Conservation (phyloP, 1,284 basidiomycete genomes). For the Apiotrichum domesticum region DNA sequence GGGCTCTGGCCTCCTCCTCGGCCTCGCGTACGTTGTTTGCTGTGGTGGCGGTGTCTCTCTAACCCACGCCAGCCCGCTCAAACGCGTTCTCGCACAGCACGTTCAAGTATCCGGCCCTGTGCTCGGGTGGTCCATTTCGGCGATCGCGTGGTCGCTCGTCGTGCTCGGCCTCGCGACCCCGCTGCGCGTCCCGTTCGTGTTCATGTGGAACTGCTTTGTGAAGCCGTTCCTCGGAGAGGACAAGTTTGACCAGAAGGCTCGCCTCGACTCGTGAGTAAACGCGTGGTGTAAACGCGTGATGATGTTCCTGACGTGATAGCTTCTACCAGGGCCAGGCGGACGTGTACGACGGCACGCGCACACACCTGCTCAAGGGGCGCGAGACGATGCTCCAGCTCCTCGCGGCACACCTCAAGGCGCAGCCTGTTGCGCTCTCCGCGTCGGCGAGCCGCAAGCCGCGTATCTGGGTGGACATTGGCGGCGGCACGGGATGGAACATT, state of each 20-base stretch:
- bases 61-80: conserved; percentile 22
- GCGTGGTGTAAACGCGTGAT: neutral
- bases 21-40: neutral
- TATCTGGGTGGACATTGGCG: conserved; percentile 77
- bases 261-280: conserved; percentile 36
- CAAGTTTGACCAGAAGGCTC: conserved; percentile 39
- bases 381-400: conserved; percentile 65
- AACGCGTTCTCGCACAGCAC: conserved; percentile 20
- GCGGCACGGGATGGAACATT: conserved; percentile 76
- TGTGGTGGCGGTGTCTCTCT: neutral
- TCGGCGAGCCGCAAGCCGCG: conserved; percentile 27
- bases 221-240: conserved; percentile 43
- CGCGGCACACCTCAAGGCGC: conserved; percentile 59
- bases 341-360: conserved; percentile 63
- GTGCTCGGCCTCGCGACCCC: conserved; percentile 15
- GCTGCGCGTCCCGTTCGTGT: conserved; percentile 33
- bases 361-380: conserved; percentile 59
- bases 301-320: neutral
- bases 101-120: conserved; percentile 14
- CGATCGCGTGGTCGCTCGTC: conserved; percentile 21
- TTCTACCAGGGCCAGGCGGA: conserved; percentile 67
- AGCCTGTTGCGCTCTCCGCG: conserved; percentile 26
- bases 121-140: conserved; percentile 24
- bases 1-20: conserved; percentile 6
- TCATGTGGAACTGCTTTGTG: conserved; percentile 49